phyloP scores from a whole-genome alignment of 768 basidiomycete species.

The Lenzites betulinus region DNA sequence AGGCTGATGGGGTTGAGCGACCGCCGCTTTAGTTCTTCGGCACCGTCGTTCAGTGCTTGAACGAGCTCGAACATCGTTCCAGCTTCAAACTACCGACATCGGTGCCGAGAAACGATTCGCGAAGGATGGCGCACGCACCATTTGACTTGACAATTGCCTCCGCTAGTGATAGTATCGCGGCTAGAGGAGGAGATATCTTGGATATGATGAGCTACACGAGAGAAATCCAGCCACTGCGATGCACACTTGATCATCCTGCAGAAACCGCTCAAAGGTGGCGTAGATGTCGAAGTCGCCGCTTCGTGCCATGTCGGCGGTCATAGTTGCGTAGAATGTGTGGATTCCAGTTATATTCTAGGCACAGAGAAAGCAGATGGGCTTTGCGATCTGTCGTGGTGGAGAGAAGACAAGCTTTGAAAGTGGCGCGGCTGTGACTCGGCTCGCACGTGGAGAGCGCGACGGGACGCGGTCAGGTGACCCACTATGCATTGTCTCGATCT shows the following conservation, averaged over 20 bases:
- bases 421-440: constrained; percentile 13
- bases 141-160: constrained; percentile 79
- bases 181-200: constrained; percentile 80
- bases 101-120: constrained; percentile 8
- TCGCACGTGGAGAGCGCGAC: constrained; percentile 13
- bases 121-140: constrained; percentile 44
- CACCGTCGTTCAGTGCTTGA: constrained; percentile 77
- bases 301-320: constrained; percentile 4
- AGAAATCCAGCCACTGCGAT: not conserved
- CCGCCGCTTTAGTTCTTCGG: constrained; percentile 59
- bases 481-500: not conserved
- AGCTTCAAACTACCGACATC: constrained; percentile 44
- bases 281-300: constrained; percentile 46
- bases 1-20: constrained; percentile 80
- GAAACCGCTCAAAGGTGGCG: constrained; percentile 57
- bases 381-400: not conserved
- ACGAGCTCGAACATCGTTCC: constrained; percentile 94
- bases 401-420: constrained; percentile 3
- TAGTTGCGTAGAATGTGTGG: not conserved
- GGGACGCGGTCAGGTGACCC: constrained; percentile 17
- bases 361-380: not conserved
- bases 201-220: not conserved
- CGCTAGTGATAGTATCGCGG: constrained; percentile 84
- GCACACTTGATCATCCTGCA: constrained; percentile 68
- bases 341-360: no score